Evolutionary conservation across 768 basidiomycete genomes (phyloP), one percentile per base, ranked within the genome.

Genomic region (Leccinum sublutescens): DNA sequence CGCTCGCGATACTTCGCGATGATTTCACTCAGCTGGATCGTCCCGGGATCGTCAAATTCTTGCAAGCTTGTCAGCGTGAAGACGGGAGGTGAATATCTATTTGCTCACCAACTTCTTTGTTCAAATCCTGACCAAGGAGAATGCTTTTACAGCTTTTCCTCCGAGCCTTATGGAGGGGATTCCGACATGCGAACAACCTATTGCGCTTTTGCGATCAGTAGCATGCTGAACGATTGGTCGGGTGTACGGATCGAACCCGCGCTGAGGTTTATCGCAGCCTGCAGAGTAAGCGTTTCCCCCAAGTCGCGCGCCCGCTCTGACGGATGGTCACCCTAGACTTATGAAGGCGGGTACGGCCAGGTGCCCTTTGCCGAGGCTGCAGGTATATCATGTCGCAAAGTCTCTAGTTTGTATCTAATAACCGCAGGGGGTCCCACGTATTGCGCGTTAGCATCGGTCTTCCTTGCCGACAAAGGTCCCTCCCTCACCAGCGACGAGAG

Each of bases 311-410:
- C 9, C 1, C 25, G 27, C 19, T 25, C 34, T 64, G 31, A 67
- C 50, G 23, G 21, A 56, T 29, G 15, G 15, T n/a, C 36, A 34
- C 52, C 15, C 33, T 63, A 98, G 95, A 87, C 87, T 3, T 92
- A 94, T 67, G 95, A 97, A 79, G 95, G 95, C 14, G 95, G 93
- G 1, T 99, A 91, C 65, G 93, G 92, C 0, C 91, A 95, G 68
- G 78, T 82, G 2, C 88, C 93, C 0, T 82, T 79, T 48, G 83
- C 87, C 47, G 96, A 99, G 75, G 88, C 95, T 4, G 87, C 94
- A 72, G 95, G 93, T 91, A 56, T 19, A 78, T 59, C 17, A 14
- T 38, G 34, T 50, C 55, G n/a, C 23, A 14, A 48, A n/a, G 49
- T 27, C 17, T 43, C 25, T 50, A 4, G n/a, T 56, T 12, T 49